These are phyloP conservation scores for Gomphus bonarii DNA, from an alignment of 1,284 basidiomycete genomes.

Conservation along the genomic window DNA sequence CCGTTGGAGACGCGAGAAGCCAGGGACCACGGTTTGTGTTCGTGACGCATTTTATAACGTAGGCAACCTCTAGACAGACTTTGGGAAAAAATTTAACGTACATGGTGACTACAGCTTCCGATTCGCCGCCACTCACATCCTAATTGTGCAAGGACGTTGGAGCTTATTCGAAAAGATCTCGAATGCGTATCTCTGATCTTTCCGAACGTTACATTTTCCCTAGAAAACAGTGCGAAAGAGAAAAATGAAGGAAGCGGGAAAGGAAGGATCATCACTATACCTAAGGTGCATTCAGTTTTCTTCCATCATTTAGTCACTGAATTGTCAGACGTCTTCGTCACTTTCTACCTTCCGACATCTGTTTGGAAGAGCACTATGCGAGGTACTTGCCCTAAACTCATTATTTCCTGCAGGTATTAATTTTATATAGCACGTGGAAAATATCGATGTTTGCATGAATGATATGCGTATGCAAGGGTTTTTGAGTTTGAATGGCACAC, in stretches of 20 bases:
- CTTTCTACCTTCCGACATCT: constrained; percentile 55
- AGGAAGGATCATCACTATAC: constrained; percentile 43
- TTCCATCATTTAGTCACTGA: neutral
- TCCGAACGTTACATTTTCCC: constrained; percentile 54
- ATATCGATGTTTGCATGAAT: constrained; percentile 42
- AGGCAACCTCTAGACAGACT: constrained; percentile 18
- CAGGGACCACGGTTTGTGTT: constrained; percentile 72
- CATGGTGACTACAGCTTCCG: constrained; percentile 44
- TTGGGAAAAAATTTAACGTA: constrained; percentile 6
- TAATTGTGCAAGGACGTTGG: constrained; percentile 42
- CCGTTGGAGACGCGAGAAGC: constrained; percentile 56
- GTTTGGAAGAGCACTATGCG: constrained; percentile 54
- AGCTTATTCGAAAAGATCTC: constrained; percentile 58
- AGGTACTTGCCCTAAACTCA: constrained; percentile 33
- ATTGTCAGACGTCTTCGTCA: constrained; percentile 47
- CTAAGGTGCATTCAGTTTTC: constrained; percentile 34
- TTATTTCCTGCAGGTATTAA: constrained; percentile 3
- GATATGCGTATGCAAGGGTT: constrained; percentile 62
- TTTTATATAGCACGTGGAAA: constrained; percentile 47
- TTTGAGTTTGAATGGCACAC: constrained; percentile 65
- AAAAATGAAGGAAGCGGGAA: constrained; percentile 26
- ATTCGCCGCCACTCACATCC: constrained; percentile 66
- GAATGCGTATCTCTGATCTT: constrained; percentile 66
- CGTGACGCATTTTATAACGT: constrained; percentile 85
- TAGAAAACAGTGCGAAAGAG: constrained; percentile 44